Evolutionary conservation across 179 eudicot genomes (phyloP).

Genomic region (Vitellaria paradoxa): DNA sequence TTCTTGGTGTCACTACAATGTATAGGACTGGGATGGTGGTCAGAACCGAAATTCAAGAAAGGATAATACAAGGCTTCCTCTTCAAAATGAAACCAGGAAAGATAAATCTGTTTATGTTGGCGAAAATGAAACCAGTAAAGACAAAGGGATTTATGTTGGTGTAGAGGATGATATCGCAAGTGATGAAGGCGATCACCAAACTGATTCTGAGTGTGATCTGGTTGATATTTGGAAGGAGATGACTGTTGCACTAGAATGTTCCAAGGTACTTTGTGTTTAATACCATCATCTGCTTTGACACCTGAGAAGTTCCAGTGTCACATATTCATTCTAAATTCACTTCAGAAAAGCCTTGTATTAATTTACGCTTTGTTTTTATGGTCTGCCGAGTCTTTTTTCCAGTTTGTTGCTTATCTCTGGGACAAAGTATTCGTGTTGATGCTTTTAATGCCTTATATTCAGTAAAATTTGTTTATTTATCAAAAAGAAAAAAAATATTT

Average conservation of each 20-base stretch:
- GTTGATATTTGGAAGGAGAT: conserved; percentile 88
- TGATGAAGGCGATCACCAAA: conserved; percentile 38
- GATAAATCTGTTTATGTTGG: conserved; percentile 32
- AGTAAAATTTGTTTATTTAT: too few species aligned
- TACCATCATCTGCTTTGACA: background rate
- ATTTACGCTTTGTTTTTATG: background rate
- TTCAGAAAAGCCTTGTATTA: conserved; percentile 2
- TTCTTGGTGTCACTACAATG: conserved; percentile 2
- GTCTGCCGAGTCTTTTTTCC: background rate
- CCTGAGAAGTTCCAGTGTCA: conserved; percentile 8
- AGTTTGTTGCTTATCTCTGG: background rate
- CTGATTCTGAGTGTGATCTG: conserved; percentile 48
- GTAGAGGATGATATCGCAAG: conserved; percentile 43
- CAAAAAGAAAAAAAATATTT: background rate
- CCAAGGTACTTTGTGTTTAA: conserved; percentile 58
- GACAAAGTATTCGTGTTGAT: background rate
- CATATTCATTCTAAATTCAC: background rate
- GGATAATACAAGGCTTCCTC: conserved; percentile 24
- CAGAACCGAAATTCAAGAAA: conserved; percentile 14
- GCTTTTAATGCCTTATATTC: too few species aligned
- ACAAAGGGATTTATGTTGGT: conserved; percentile 67
- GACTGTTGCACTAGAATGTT: conserved; percentile 68
- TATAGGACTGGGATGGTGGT: conserved; percentile 24
- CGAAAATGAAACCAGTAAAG: conserved; percentile 31
- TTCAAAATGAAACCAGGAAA: conserved; percentile 23